Base-by-base conservation (phyloP, 2,329 filamentous ascomycete genomes). In the Davidsoniella neocaledoniae region DNA sequence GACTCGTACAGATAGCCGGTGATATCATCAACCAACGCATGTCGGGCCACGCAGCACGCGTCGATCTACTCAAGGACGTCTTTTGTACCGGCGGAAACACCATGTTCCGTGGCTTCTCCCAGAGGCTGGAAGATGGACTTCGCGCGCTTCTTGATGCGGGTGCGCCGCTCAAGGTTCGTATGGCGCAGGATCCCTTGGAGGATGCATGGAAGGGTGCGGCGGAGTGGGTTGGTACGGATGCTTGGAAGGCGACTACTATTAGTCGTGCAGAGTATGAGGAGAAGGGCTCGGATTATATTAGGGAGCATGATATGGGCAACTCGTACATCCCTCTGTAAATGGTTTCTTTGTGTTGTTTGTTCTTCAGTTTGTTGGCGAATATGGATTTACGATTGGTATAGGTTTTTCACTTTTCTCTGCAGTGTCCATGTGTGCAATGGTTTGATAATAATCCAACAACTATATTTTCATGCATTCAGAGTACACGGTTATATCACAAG, bases 191-290 rank as follows among this genome's bases (percentile, higher is more conserved):
- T 62, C 76, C 85, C 2, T 62, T 91, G 23, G 68, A 93, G 36
- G 91, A 98, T 70, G 85, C 90, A 2, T 98, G 91, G 91, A 85
- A 75, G 63, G 91, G 91, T 6, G 91, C 91, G 1, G 90, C 91
- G 10, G 72, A 76, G 54, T 98, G 91, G 90, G 83, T 81, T 16
- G 71, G 74, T 10, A 71, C 72, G 1, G 61, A 69, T 29, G 71
- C 71, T 17, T 79, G 79, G 66, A 77, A 72, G 61, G 64, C 68
- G 36, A 77, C 78, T 4, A 81, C 78, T 54, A 74, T 98, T 40
- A 83, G 81, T 1, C 78, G 75, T 58, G 81, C 82, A 56, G 91
- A 96, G 65, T 98, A 86, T 66, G 64, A 77, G 57, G 91, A 98
- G 70, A 95, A 94, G 70, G 91, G 91, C 1, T 72, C 79, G 19